A percentile compares a stretch with the other conserved stretches of the same genome.
Evolutionary conservation across 1,284 basidiomycete genomes (phyloP).

Genomic region (Heterobasidion occidentale): DNA sequence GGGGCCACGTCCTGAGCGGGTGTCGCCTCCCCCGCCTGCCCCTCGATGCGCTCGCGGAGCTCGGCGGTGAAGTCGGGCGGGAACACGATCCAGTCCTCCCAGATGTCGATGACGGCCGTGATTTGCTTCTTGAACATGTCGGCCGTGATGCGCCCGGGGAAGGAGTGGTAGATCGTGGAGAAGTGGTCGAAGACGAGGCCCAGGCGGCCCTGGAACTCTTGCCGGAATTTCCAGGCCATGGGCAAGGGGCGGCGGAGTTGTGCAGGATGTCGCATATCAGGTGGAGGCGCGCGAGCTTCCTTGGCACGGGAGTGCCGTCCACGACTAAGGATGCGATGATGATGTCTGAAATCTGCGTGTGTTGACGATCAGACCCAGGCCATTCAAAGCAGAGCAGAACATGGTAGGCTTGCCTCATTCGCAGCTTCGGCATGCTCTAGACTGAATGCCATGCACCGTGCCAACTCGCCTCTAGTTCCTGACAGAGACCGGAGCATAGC

Average conservation of each 20-base stretch:
- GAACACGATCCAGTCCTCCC: slow-evolving; percentile 97
- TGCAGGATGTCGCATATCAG: slow-evolving; percentile 97
- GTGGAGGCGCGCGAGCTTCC: slow-evolving; percentile 92
- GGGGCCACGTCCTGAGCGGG: slow-evolving; percentile 25
- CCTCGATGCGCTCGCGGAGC: slow-evolving; percentile 67
- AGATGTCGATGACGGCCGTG: slow-evolving; percentile 77
- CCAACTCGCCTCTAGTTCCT: slow-evolving; percentile 85
- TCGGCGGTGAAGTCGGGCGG: slow-evolving; percentile 74
- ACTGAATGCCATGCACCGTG: slow-evolving; percentile 92
- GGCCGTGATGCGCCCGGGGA: slow-evolving; percentile 88
- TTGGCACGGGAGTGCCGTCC: slow-evolving; percentile 86
- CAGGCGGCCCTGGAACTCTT: slow-evolving; percentile 82
- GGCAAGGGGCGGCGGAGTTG: slow-evolving; percentile 87
- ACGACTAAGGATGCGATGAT: slow-evolving; percentile 80
- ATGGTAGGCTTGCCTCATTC: slow-evolving; percentile 55
- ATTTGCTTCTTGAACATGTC: slow-evolving; percentile 92
- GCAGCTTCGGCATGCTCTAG: slow-evolving; percentile 93
- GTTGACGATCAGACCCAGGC: not conserved
- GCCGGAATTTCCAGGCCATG: slow-evolving; percentile 91
- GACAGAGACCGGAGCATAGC: slow-evolving; percentile 83
- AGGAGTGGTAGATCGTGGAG: slow-evolving; percentile 85
- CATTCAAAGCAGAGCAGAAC: not conserved
- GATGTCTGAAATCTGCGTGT: slow-evolving; percentile 71
- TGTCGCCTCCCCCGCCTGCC: slow-evolving; percentile 27
- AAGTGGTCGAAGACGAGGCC: slow-evolving; percentile 91